These are phyloP conservation scores for Entonaema liquescens DNA, from an alignment of 495 filamentous ascomycete genomes.

Conservation along the genomic window DNA sequence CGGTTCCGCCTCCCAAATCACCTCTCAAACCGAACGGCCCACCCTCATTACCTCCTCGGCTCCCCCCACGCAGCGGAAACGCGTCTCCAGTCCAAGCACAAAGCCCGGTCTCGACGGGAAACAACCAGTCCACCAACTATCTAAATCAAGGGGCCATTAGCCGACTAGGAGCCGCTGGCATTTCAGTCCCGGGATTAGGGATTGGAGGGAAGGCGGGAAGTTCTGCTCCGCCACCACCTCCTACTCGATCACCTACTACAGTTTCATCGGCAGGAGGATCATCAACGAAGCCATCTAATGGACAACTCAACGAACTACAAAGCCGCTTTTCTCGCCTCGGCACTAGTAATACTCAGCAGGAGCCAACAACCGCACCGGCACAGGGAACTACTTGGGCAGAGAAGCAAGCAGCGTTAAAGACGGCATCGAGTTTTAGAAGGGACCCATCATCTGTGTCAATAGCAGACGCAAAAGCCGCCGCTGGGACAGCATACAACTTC, in stretches of 20 bases:
- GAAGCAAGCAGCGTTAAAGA: constrained; percentile 68
- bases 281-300: constrained; percentile 14
- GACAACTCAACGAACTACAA: constrained; percentile 71
- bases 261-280: constrained; percentile 17
- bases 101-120: constrained; percentile 40
- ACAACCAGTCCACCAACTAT: constrained; percentile 43
- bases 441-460: constrained; percentile 67
- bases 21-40: constrained; percentile 65
- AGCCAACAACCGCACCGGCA: constrained; percentile 41
- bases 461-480: constrained; percentile 62
- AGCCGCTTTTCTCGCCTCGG: constrained; percentile 70
- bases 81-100: constrained; percentile 64
- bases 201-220: constrained; percentile 60
- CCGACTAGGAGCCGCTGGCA: constrained; percentile 77
- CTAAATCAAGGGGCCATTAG: constrained; percentile 74
- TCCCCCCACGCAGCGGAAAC: constrained; percentile 53
- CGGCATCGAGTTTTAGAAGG: constrained; percentile 62
- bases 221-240: constrained; percentile 20
- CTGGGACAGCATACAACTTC: constrained; percentile 73
- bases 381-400: constrained; percentile 68
- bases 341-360: constrained; percentile 39
- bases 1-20: constrained; percentile 37
- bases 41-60: constrained; percentile 78
- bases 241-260: constrained; percentile 29
- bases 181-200: constrained; percentile 83